phyloP scores from a whole-genome alignment of 768 basidiomycete genomes.

The Suillus spraguei region DNA sequence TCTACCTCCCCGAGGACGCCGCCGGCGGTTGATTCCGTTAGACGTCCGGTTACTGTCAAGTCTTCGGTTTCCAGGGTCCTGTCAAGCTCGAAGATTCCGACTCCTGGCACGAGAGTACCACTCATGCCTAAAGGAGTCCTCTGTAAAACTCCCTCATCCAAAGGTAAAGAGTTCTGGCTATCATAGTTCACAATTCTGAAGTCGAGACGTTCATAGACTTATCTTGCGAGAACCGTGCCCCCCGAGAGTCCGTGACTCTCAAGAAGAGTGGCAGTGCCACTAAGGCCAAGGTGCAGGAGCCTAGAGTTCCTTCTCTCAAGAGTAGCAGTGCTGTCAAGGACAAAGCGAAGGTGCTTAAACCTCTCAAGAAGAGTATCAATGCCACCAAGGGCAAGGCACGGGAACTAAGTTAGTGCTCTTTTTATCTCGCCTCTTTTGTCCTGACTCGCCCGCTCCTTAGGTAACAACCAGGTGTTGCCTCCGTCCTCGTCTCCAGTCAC shows the following conservation, averaged over 20 bases:
- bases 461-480: conserved; percentile 2
- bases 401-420: background rate
- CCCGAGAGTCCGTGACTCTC: background rate
- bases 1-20: background rate
- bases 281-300: background rate
- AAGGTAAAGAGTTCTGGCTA: background rate
- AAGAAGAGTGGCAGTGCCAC: conserved; percentile 1
- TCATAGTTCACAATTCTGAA: background rate
- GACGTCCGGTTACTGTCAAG: background rate
- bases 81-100: background rate
- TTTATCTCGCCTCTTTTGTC: background rate
- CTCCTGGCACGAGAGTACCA: background rate
- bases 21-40: background rate
- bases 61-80: background rate
- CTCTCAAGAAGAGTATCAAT: background rate
- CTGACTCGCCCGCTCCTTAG: background rate
- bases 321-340: background rate
- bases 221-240: background rate
- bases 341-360: background rate
- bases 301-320: background rate
- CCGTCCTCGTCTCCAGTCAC: background rate
- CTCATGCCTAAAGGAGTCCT: background rate
- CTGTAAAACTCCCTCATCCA: background rate
- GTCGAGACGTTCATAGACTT: background rate
- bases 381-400: background rate